Evolutionary conservation across 176 grass and related monocot species (phyloP), one percentile per base, ranked within the genome.

Genomic region (Areca catechu): DNA sequence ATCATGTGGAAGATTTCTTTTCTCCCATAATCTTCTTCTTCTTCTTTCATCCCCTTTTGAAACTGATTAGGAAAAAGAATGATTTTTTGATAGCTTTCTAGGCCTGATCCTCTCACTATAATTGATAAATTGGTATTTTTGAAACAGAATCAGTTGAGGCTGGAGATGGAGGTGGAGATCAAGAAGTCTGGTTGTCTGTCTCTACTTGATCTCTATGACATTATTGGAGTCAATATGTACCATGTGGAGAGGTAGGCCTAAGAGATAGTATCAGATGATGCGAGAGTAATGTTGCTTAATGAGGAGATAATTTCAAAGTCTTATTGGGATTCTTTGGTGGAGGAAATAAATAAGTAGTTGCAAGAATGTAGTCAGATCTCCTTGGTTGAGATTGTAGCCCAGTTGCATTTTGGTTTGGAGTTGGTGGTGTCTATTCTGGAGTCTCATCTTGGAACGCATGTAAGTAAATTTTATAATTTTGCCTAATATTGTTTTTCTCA

Each of bases 331-430:
- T 74, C 83, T 10, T 83, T 82, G 19, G 82, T 83, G 10, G 83
- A 90, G 77, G 92, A 96, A 73, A 88, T 96, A 76, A 90, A 96
- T 28, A 83, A 90, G 65, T 90, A 90, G 69, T 65, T 96, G 70
- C 86, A 96, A 54, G 86, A 96, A 53, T 89, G 77, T 54, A 90
- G 92, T 63, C 86, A 96, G 65, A 88, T 96, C 77, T 82, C 86
- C 49, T 76, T 96, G 68, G 86, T 86, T 47, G 86, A 96, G 74
- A 90, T 96, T 77, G 92, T 86, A 16, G 80, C 83, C 15, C 83
- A 90, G 66, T 63, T 87, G 22, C 92, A 90, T 53, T 85, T 96
- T 76, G 92, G 92, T 60, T 90, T 86, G 16, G 92, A 96, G 53
- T 57, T 96, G 55, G 83, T 80, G 16, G 19, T 88, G 52, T 87